A percentile compares a stretch with the other conserved stretches of the same genome.
phyloP scores from a whole-genome alignment of 1,284 basidiomycete genomes.

The Rugosomyces carneus region DNA sequence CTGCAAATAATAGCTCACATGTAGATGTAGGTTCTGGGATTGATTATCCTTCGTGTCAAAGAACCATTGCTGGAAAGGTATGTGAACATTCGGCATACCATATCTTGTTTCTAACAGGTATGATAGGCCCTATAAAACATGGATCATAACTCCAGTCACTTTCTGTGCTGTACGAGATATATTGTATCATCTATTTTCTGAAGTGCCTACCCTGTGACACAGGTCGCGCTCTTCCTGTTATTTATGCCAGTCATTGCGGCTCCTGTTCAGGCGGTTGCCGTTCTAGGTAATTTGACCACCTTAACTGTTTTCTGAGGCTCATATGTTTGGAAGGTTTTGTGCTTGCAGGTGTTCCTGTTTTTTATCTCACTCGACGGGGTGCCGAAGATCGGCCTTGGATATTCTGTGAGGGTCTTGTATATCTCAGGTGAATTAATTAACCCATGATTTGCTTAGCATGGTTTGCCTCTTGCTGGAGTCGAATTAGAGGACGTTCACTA shows the following conservation, averaged over 20 bases:
- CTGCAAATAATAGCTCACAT: slow-evolving; percentile 1
- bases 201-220: slow-evolving; percentile 13
- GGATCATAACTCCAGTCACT: slow-evolving; percentile 83
- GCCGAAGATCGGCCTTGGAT: slow-evolving; percentile 40
- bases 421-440: not conserved
- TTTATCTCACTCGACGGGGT: slow-evolving; percentile 68
- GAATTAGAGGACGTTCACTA: slow-evolving; percentile 44
- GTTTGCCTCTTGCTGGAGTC: slow-evolving; percentile 35
- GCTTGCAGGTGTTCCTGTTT: slow-evolving; percentile 75
- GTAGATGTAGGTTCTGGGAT: slow-evolving; percentile 64
- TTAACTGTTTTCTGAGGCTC: not conserved
- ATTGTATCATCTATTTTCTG: slow-evolving; percentile 1
- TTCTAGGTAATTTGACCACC: slow-evolving; percentile 51
- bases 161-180: slow-evolving; percentile 73
- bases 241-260: slow-evolving; percentile 95
- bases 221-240: slow-evolving; percentile 89
- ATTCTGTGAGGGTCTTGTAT: slow-evolving; percentile 35
- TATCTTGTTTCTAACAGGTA: slow-evolving; percentile 2
- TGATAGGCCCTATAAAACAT: slow-evolving; percentile 83
- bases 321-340: slow-evolving; percentile 48
- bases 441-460: slow-evolving; percentile 24
- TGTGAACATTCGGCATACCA: slow-evolving; percentile 7
- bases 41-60: slow-evolving; percentile 84
- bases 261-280: slow-evolving; percentile 82
- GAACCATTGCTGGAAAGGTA: slow-evolving; percentile 86